phyloP scores from a whole-genome alignment of 2,329 filamentous ascomycete species.

The Calcarisporium arbuscula region DNA sequence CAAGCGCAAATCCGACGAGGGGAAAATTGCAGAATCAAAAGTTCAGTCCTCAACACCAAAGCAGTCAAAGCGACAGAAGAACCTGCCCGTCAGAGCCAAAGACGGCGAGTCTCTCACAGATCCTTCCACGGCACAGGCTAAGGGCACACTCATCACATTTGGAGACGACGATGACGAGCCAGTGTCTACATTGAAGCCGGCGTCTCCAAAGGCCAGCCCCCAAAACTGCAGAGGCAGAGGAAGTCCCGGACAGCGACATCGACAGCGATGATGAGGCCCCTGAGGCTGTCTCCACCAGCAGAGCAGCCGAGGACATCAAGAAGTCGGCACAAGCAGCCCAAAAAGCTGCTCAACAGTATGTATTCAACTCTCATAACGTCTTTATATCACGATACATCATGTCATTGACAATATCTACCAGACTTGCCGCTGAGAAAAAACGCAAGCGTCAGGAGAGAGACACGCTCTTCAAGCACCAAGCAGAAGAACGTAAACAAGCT shows the following conservation, averaged over 20 bases:
- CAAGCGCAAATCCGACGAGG: conserved; percentile 23
- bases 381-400: not conserved
- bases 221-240: conserved; percentile 15
- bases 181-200: conserved; percentile 4
- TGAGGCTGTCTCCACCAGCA: conserved; percentile 50
- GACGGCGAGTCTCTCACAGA: conserved; percentile 16
- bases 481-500: conserved; percentile 38
- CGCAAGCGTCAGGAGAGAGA: conserved; percentile 51
- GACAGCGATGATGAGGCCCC: conserved; percentile 50
- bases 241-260: conserved; percentile 32
- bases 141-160: conserved; percentile 27
- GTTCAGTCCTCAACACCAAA: conserved; percentile 9
- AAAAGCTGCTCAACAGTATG: conserved; percentile 47
- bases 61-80: conserved; percentile 16
- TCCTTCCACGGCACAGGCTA: no score
- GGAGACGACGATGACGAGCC: conserved; percentile 24
- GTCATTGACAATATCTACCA: conserved; percentile 16
- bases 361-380: conserved; percentile 1
- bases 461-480: conserved; percentile 48
- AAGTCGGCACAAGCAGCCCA: conserved; percentile 40
- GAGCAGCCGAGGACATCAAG: conserved; percentile 39
- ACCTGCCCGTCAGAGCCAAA: conserved; percentile 28
- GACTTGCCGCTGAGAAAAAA: conserved; percentile 45
- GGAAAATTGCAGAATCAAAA: conserved; percentile 7
- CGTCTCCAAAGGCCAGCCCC: conserved; percentile 1